phyloP scores from a whole-genome alignment of 441 rosid species.

The Daphne laureola region DNA sequence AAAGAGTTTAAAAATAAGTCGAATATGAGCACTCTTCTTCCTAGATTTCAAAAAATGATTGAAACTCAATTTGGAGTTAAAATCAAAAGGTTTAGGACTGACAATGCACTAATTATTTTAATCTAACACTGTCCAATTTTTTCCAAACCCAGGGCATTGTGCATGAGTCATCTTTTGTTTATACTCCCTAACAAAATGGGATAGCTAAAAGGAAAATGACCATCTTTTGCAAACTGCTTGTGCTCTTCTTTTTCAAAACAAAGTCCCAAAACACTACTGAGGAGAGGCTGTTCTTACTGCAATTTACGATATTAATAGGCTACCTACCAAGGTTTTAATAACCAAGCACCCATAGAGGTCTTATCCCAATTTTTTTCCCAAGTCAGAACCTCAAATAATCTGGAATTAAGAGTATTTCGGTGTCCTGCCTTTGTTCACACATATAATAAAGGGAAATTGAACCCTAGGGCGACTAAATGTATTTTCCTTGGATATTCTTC shows the following conservation, averaged over 20 bases:
- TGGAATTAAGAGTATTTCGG: background rate
- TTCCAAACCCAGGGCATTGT: conserved; percentile 4
- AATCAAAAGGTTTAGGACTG: conserved; percentile 2
- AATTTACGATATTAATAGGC: background rate
- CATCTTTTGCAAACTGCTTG: background rate
- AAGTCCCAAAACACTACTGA: background rate
- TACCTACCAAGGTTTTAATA: too few relatives aligned
- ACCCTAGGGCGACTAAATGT: background rate
- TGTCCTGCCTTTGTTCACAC: conserved; percentile 5
- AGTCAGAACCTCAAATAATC: background rate
- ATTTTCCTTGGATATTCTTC: conserved; percentile 2
- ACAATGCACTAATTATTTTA: conserved; percentile 11
- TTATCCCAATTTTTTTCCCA: background rate
- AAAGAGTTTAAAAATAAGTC: too few relatives aligned
- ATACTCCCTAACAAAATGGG: conserved; percentile 5
- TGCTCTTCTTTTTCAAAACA: conserved; percentile 5
- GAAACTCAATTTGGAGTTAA: conserved; percentile 5
- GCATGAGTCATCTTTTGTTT: conserved; percentile 4
- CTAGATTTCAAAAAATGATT: conserved; percentile 4
- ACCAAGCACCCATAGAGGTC: background rate
- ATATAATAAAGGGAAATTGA: background rate
- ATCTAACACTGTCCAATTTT: background rate
- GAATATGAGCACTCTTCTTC: background rate
- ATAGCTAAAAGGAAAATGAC: background rate
- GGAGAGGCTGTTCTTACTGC: background rate